phyloP scores from a whole-genome alignment of 306 rosid species.

The Castanopsis chinensis region DNA sequence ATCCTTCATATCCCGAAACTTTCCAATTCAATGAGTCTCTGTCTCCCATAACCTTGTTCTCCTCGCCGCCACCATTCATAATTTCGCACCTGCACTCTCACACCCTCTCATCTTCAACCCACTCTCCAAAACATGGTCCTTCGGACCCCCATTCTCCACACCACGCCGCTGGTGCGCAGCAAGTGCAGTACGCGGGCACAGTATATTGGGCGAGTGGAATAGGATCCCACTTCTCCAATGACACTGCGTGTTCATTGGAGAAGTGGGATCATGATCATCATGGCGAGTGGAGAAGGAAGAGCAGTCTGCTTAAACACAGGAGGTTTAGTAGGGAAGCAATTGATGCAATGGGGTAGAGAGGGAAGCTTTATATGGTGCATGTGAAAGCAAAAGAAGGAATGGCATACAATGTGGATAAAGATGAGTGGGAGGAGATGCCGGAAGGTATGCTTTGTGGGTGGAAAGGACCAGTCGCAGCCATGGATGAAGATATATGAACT shows the following conservation, averaged over 20 bases:
- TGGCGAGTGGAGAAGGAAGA: slow-evolving; percentile 49
- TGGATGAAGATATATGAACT: too few relatives aligned
- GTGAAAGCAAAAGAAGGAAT: too few relatives aligned
- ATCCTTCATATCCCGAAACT: slow-evolving; percentile 69
- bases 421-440: too few relatives aligned
- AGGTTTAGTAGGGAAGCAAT: slow-evolving; percentile 76
- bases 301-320: slow-evolving; percentile 34
- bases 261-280: slow-evolving; percentile 35
- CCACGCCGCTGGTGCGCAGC: slow-evolving; percentile 90
- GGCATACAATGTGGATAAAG: too few relatives aligned
- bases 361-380: slow-evolving; percentile 73
- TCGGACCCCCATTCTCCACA: slow-evolving; percentile 47
- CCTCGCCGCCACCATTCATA: slow-evolving; percentile 68
- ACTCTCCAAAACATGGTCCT: slow-evolving; percentile 28
- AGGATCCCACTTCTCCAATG: slow-evolving; percentile 57
- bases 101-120: slow-evolving; percentile 66
- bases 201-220: slow-evolving; percentile 78
- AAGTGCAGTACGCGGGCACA: slow-evolving; percentile 22
- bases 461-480: too few relatives aligned
- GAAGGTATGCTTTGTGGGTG: too few relatives aligned
- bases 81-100: slow-evolving; percentile 61
- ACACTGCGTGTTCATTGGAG: slow-evolving; percentile 50
- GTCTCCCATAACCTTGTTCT: slow-evolving; percentile 50
- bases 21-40: slow-evolving; percentile 65
- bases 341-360: slow-evolving; percentile 79